Base-by-base conservation (phyloP, 2,329 filamentous ascomycete genomes). In the Ophiostoma montium region DNA sequence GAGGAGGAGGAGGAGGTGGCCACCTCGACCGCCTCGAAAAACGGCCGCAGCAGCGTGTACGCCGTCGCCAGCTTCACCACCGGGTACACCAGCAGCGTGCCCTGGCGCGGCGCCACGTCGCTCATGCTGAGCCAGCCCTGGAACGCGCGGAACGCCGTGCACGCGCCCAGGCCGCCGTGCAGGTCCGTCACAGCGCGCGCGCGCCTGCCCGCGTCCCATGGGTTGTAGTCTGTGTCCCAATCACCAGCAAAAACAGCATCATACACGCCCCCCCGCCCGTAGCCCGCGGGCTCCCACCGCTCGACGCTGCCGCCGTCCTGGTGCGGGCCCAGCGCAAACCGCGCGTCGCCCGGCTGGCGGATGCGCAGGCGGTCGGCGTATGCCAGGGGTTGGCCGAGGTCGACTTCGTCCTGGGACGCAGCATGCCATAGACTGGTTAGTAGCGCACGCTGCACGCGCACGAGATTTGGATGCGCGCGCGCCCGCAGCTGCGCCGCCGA, bases 61-160 rank as follows among this genome's bases (percentile, higher is more conserved):
- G 84, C 80, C 0, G 84, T 92, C 0, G 85, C 78, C 48, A 86
- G 75, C 54, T 75, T 74, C 42, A 92, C 66, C 47, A 94, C 69
- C 0, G 89, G 89, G 58, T 89, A 89, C 2, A 95, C 84, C 39
- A 86, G 71, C 47, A 95, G 65, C 0, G 88, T 92, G 1, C 89
- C 89, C 65, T 94, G 81, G 5, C 72, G 71, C 0, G 86, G 84
- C 0, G 72, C 78, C 0, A 79, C 82, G n/a, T 70, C 67, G 51
- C 82, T 87, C 73, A 95, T 82, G 52, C 76, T 77, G 47, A 95
- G 64, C 89, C 89, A 95, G 16, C 87, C 89, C 65, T 95, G 89
- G 63, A 86, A 90, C 73, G 87, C 84, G 35, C 90, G 76, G 65
- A 95, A 88, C 70, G 88, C 86, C 42, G 75, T 82, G 65, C 86